A percentile compares a stretch with the other conserved stretches of the same genome.
Evolutionary conservation across 495 filamentous ascomycete species (phyloP).

Genomic region (Barbatosphaeria neglecta): DNA sequence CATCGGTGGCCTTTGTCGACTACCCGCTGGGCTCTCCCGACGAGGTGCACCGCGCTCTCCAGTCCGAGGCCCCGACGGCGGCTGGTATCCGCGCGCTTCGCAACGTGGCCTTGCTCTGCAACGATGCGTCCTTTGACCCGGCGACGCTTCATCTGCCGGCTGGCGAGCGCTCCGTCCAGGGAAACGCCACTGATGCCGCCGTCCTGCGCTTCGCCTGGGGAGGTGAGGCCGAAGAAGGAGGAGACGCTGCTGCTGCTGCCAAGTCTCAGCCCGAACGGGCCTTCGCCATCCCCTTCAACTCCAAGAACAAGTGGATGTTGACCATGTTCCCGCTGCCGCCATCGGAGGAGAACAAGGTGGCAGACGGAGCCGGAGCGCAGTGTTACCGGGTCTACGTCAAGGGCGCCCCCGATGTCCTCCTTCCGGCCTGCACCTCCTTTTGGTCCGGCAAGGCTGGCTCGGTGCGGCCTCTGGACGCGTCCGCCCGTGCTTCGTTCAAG

Average conservation of each 20-base stretch:
- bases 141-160: slow-evolving; percentile 40
- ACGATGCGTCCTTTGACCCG: slow-evolving; percentile 57
- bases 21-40: slow-evolving; percentile 32
- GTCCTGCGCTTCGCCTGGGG: slow-evolving; percentile 52
- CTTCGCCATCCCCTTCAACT: slow-evolving; percentile 65
- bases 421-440: slow-evolving; percentile 41
- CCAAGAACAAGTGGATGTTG: slow-evolving; percentile 70
- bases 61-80: slow-evolving; percentile 25
- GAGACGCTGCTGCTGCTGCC: no score
- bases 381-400: no score
- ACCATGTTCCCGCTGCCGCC: slow-evolving; percentile 33
- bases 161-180: slow-evolving; percentile 46
- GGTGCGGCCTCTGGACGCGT: slow-evolving; percentile 34
- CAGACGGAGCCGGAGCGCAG: no score
- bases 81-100: slow-evolving; percentile 37
- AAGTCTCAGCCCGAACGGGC: no score
- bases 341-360: no score
- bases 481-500: slow-evolving; percentile 26
- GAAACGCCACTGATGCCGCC: slow-evolving; percentile 63
- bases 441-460: no score
- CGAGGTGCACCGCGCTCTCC: no score
- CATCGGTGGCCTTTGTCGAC: no score
- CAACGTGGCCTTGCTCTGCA: slow-evolving; percentile 49
- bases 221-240: slow-evolving; percentile 38
- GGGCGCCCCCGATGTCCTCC: slow-evolving; percentile 52